Evolutionary conservation across 805 yeast genomes (phyloP).

Genomic region (Ogataea ganodermae): DNA sequence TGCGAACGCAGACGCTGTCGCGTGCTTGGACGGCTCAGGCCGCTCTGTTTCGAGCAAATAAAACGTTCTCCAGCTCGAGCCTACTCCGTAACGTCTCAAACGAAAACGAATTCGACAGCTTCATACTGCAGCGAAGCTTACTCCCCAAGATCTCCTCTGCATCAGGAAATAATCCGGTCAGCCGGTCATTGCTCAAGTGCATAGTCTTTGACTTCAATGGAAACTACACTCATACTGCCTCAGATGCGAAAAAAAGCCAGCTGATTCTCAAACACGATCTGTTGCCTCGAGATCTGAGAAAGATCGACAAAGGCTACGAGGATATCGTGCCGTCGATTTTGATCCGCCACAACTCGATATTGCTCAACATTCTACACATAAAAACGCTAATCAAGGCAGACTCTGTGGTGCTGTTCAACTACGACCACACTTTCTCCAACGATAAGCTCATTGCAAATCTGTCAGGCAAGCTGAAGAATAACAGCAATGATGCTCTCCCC

Average conservation of each 20-base stretch:
- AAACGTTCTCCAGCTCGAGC: neutral
- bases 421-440: constrained; percentile 48
- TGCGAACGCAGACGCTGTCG: no score
- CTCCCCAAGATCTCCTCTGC: constrained; percentile 24
- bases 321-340: constrained; percentile 62
- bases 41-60: neutral
- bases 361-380: constrained; percentile 50
- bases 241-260: constrained; percentile 45
- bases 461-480: constrained; percentile 39
- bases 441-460: constrained; percentile 46
- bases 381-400: constrained; percentile 56
- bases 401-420: constrained; percentile 50
- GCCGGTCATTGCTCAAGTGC: constrained; percentile 38
- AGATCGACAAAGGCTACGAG: constrained; percentile 46
- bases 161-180: neutral
- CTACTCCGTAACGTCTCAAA: neutral
- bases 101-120: constrained; percentile 22
- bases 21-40: neutral
- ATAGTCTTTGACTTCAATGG: constrained; percentile 52
- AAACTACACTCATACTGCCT: constrained; percentile 44
- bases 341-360: constrained; percentile 47
- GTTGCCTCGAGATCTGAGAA: constrained; percentile 55
- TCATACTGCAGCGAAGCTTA: constrained; percentile 29
- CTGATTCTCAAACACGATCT: constrained; percentile 48
- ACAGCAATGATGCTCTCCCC: constrained; percentile 50